Base-by-base conservation (phyloP, 352 stramenopile species). In the Globisporangium cylindrosporum region DNA sequence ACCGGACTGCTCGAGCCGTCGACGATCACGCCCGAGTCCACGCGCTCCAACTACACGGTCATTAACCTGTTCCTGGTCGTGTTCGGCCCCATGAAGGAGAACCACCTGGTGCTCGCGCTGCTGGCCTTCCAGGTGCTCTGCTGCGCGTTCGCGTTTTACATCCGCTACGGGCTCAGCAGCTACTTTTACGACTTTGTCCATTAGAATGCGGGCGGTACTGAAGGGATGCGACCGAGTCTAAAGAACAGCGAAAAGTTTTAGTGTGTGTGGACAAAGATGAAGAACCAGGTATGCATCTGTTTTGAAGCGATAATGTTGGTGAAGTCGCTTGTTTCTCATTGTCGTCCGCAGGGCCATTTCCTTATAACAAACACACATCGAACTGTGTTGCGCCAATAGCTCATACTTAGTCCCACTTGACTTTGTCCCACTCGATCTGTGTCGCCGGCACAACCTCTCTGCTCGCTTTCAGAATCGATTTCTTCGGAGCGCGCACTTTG, bases 1-100 rank as follows among this genome's bases (percentile, higher is more conserved):
- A 98, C 92, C n/a, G 91, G 89, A 7, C 73, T 97, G 29, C 86
- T 99, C 46, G 84, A 98, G 62, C 93, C 93, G 14, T 98, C 94
- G 18, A 98, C 85, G 36, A 96, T 99, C 73, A 84, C 83, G 27
- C 95, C 86, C 62, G 77, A 88, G 64, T 94, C 84, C 24, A 93
- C 76, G 34, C 79, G 83, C 24, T 92, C 84, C 69, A 97, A 97
- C 77, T 90, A 88, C 65, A 97, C 89, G n/a, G 76, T 97, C 60
- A 92, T 97, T 74, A 95, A 95, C 68, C 72, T 95, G 24, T 92
- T 93, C 70, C 76, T 97, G 24, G 86, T 94, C 41, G 67, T 94
- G 15, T 92, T 95, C 63, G 89, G 89, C 1, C 88, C 87, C 12
- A 94, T 94, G 86, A 77, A 78, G 24, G 89, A 97, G 76, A 84